Conservation (phyloP, 331 rosid genomes). For the Erythrophleum ivorense region DNA sequence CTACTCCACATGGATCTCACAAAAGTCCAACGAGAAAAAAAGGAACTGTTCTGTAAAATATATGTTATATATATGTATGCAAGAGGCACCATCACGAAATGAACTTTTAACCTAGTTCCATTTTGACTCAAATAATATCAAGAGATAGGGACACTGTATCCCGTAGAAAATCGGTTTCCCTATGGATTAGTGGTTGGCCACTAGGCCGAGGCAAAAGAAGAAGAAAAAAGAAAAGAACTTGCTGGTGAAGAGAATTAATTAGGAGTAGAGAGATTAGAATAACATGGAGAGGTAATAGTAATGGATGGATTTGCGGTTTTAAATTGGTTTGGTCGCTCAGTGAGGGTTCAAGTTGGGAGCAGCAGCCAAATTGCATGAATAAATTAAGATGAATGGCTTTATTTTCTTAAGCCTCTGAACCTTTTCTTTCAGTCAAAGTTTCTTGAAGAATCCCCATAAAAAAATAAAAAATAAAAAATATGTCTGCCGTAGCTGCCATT, state of each 20-base stretch:
- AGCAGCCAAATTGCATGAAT: constrained; percentile 29
- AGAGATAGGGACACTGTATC: background rate
- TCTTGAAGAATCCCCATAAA: constrained; percentile 50
- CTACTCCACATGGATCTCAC: constrained; percentile 56
- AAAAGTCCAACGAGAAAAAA: constrained; percentile 48
- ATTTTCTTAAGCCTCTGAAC: constrained; percentile 32
- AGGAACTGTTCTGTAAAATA: background rate
- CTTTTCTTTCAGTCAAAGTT: constrained; percentile 52
- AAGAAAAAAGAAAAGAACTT: background rate
- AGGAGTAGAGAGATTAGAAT: background rate
- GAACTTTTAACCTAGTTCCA: background rate
- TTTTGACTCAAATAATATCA: constrained; percentile 27
- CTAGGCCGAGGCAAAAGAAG: background rate
- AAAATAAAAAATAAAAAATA: background rate
- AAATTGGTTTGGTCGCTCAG: constrained; percentile 38
- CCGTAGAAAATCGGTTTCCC: background rate
- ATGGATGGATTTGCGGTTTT: constrained; percentile 19
- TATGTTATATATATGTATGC: background rate
- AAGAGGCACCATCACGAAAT: constrained; percentile 28
- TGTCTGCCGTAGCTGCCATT: constrained; percentile 4
- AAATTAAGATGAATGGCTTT: constrained; percentile 9
- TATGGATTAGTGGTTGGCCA: background rate
- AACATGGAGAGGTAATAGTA: background rate
- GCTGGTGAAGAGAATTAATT: no score
- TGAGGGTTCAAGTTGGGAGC: constrained; percentile 49